Percentiles rank a stretch among this genome's conserved stretches.
phyloP scores from a whole-genome alignment of 352 stramenopile genomes.

The Elongisporangium undulatum region DNA sequence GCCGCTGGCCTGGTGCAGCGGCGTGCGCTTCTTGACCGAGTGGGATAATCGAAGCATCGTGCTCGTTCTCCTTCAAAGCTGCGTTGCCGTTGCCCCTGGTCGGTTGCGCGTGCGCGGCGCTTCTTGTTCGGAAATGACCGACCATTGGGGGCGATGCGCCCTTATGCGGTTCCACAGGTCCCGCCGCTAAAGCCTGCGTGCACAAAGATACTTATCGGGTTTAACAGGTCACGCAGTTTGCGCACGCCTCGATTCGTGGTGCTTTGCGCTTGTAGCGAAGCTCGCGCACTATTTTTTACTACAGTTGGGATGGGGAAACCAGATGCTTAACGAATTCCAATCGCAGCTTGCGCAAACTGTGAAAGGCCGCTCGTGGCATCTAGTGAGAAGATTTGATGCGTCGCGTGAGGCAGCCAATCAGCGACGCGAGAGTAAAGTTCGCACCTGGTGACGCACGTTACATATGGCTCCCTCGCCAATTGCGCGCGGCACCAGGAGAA shows the following conservation, averaged over 20 bases:
- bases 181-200: background rate
- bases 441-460: background rate
- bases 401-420: background rate
- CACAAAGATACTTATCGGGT: conserved; percentile 9
- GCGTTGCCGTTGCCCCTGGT: background rate
- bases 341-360: background rate
- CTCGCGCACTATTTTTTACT: background rate
- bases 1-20: conserved; percentile 65
- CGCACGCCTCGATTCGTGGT: background rate
- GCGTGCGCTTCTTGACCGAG: conserved; percentile 56
- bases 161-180: background rate
- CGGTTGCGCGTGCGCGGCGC: conserved; percentile 21
- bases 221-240: conserved; percentile 1
- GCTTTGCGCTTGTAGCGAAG: background rate
- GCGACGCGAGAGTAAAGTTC: background rate
- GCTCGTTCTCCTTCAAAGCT: background rate
- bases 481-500: conserved; percentile 19
- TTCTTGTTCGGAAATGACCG: conserved; percentile 43
- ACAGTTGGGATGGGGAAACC: background rate
- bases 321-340: background rate
- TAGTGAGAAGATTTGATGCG: background rate
- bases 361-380: background rate
- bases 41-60: conserved; percentile 65
- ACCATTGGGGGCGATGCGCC: conserved; percentile 1
- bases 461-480: background rate